A percentile compares a stretch with the other conserved stretches of the same genome.
phyloP scores from a whole-genome alignment of 2,329 filamentous ascomycete genomes.

The Chaetomium globosum region DNA sequence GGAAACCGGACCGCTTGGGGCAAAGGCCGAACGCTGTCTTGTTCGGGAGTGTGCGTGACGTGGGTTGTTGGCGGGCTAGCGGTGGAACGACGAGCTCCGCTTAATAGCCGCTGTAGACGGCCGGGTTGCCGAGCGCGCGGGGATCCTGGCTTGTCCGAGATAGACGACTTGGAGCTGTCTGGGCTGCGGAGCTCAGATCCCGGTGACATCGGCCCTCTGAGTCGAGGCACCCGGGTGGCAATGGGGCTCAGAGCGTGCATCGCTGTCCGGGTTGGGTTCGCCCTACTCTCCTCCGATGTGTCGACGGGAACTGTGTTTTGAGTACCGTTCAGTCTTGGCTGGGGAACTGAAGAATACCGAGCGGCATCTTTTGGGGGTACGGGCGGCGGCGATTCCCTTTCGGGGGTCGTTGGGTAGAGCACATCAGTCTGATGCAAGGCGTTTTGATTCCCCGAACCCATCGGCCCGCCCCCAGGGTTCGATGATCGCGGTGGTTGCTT shows the following conservation, averaged over 20 bases:
- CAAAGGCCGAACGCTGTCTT: conserved; percentile 42
- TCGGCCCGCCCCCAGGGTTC: not conserved
- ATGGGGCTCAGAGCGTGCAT: conserved; percentile 35
- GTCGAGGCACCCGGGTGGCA: conserved; percentile 27
- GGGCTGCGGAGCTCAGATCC: conserved; percentile 39
- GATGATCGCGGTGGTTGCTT: not conserved
- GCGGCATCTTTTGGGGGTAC: conserved; percentile 44
- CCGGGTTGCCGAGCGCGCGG: conserved; percentile 42
- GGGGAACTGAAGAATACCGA: conserved; percentile 15
- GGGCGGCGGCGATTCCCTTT: conserved; percentile 40
- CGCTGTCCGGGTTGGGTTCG: conserved; percentile 26
- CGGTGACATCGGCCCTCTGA: conserved; percentile 33
- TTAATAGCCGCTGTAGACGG: conserved; percentile 48
- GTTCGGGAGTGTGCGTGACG: conserved; percentile 41
- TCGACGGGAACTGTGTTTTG: conserved; percentile 15
- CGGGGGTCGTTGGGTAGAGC: conserved; percentile 14
- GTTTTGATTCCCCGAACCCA: conserved; percentile 9
- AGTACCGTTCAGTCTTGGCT: conserved; percentile 26
- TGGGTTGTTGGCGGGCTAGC: conserved; percentile 41
- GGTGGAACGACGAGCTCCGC: conserved; percentile 38
- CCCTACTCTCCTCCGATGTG: conserved; percentile 11
- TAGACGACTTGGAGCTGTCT: conserved; percentile 36
- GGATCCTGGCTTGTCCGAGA: conserved; percentile 40
- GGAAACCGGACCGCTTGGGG: conserved; percentile 43
- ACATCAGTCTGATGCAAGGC: conserved; percentile 19